Conservation (phyloP, 768 basidiomycete genomes). For the Mycena galericulata region DNA sequence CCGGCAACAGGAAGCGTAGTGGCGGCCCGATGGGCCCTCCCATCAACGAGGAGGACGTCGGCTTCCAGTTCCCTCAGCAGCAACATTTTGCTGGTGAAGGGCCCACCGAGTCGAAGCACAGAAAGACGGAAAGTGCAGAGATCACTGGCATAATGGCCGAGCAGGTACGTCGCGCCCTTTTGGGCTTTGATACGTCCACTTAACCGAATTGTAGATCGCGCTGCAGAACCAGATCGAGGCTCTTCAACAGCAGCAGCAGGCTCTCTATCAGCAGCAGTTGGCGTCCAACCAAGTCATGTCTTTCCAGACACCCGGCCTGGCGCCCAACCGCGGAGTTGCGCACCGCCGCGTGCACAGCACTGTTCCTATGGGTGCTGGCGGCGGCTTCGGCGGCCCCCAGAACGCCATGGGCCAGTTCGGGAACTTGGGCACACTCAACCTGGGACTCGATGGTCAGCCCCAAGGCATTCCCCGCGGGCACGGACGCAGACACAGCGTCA, state of each 20-base stretch:
- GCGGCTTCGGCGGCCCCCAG: conserved; percentile 57
- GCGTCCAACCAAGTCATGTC: conserved; percentile 89
- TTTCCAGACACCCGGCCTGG: conserved; percentile 81
- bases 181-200: conserved; percentile 15
- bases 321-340: conserved; percentile 63
- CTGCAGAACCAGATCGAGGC: conserved; percentile 92
- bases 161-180: conserved; percentile 71
- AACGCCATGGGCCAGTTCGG: conserved; percentile 79
- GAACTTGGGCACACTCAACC: conserved; percentile 59
- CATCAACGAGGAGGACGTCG: conserved; percentile 84
- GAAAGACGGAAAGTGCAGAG: conserved; percentile 78
- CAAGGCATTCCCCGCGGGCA: conserved; percentile 84
- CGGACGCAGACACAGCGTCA: conserved; percentile 91
- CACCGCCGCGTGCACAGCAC: conserved; percentile 93
- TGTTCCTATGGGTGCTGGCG: conserved; percentile 67
- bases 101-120: conserved; percentile 55
- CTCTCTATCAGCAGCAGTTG: conserved; percentile 89
- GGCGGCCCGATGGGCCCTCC: conserved; percentile 72
- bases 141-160: conserved; percentile 94
- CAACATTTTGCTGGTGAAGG: conserved; percentile 51
- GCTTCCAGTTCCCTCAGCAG: conserved; percentile 88
- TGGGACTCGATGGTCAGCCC: conserved; percentile 74
- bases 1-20: conserved; percentile 51
- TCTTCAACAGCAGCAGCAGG: conserved; percentile 91
- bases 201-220: conserved; percentile 71